Conservation (phyloP, 495 filamentous ascomycete genomes). For the Aspergillus funiculosus region DNA sequence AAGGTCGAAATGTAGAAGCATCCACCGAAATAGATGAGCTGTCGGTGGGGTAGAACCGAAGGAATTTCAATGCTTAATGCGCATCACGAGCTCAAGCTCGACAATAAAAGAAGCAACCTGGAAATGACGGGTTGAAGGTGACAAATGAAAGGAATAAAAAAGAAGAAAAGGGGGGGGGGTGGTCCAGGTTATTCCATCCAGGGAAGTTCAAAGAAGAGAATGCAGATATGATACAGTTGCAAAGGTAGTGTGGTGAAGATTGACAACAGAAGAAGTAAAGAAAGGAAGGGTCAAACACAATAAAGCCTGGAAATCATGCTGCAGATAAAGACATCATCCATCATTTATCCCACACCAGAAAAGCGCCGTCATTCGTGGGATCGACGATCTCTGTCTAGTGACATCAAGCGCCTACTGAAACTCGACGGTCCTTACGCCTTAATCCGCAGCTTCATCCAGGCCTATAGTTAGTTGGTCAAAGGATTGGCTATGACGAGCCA, state of each 20-base stretch:
- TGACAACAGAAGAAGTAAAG: slow-evolving; percentile 13
- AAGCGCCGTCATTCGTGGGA: slow-evolving; percentile 14
- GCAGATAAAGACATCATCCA: slow-evolving; percentile 22
- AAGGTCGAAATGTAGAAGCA: too few species aligned
- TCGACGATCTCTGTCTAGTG: slow-evolving; percentile 30
- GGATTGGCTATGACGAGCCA: slow-evolving; percentile 3
- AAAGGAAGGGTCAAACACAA: slow-evolving; percentile 8
- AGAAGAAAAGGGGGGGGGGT: neutral
- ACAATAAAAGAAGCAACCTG: neutral
- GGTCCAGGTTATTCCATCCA: too few species aligned
- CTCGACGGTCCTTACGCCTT: slow-evolving; percentile 12
- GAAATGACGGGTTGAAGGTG: neutral
- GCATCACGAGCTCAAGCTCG: neutral
- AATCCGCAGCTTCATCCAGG: slow-evolving; percentile 8
- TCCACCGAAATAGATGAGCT: slow-evolving; percentile 1
- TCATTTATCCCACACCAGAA: slow-evolving; percentile 5
- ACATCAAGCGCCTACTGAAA: slow-evolving; percentile 45
- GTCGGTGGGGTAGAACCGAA: neutral
- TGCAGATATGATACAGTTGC: too few species aligned
- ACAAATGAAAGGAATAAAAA: neutral
- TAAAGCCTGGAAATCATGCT: slow-evolving; percentile 11
- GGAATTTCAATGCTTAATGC: neutral
- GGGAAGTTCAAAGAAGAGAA: too few species aligned
- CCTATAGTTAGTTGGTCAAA: neutral
- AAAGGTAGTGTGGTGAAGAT: too few species aligned